A percentile compares a stretch with the other conserved stretches of the same genome.
These are phyloP conservation scores for Axilococcus clingmanii DNA, from an alignment of 139 green algal species.

Conservation along the genomic window DNA sequence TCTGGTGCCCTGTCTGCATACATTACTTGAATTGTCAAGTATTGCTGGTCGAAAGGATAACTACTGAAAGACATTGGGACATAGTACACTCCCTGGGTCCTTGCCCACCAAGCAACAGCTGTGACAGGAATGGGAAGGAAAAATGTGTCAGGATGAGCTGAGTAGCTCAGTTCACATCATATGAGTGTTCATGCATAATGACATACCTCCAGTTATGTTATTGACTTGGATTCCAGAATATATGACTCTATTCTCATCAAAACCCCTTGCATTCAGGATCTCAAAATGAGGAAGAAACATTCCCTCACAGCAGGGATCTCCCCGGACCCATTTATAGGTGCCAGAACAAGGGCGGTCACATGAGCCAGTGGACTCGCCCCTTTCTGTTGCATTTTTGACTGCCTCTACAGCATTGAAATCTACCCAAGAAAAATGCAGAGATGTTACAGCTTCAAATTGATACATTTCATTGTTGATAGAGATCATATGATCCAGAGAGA, in stretches of 20 bases:
- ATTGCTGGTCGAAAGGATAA: conserved; percentile 4
- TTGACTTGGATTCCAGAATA: conserved; percentile 9
- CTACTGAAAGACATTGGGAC: neutral
- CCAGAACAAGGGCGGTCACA: neutral
- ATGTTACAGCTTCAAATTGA: conserved; percentile 18
- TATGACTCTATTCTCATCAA: conserved; percentile 7
- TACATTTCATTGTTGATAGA: conserved; percentile 11
- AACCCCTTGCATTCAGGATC: conserved; percentile 29
- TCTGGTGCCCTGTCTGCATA: conserved; percentile 2
- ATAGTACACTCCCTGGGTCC: conserved; percentile 3
- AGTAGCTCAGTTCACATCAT: no score
- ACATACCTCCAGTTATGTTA: no score
- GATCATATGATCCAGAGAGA: conserved; percentile 9
- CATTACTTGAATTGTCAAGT: conserved; percentile 6
- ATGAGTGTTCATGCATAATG: no score
- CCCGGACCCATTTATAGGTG: conserved; percentile 3
- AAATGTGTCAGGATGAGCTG: no score
- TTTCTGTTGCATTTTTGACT: neutral
- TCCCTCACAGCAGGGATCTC: conserved; percentile 8
- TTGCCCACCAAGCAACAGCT: no score
- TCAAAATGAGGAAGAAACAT: conserved; percentile 35
- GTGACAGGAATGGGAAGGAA: no score
- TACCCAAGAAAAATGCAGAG: conserved; percentile 14
- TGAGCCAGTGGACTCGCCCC: neutral
- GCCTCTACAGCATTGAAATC: conserved; percentile 1